Conservation (phyloP, 108 stramenopile species). For the Mayamaea pseudoterrestris region DNA sequence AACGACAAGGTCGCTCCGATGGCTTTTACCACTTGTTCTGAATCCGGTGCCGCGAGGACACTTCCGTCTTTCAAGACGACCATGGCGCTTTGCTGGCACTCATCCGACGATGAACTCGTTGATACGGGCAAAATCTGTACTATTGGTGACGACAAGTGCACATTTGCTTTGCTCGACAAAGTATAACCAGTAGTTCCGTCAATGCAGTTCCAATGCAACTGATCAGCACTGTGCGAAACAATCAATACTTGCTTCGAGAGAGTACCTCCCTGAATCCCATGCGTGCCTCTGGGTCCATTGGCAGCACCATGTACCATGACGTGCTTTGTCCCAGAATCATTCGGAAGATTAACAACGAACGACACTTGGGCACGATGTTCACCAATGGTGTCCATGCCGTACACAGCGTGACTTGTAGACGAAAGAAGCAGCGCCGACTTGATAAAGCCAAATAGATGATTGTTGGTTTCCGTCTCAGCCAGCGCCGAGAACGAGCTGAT, state of each 20-base stretch:
- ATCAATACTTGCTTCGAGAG: constrained; percentile 57
- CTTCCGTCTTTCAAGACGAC: constrained; percentile 45
- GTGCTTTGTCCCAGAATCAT: constrained; percentile 45
- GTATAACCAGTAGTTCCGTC: constrained; percentile 62
- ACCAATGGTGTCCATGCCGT: constrained; percentile 45
- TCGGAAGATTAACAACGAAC: constrained; percentile 50
- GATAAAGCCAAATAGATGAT: constrained; percentile 69
- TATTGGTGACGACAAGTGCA: constrained; percentile 26
- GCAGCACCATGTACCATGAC: constrained; percentile 65
- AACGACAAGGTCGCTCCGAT: constrained; percentile 21
- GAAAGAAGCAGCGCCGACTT: constrained; percentile 67
- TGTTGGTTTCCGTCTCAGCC: constrained; percentile 27
- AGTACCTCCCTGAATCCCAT: constrained; percentile 57
- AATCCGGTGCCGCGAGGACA: constrained; percentile 42
- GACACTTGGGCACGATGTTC: constrained; percentile 28
- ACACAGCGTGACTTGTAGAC: constrained; percentile 31
- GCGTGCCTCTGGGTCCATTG: constrained; percentile 31
- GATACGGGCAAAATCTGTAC: constrained; percentile 60
- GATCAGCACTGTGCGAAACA: not conserved
- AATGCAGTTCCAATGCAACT: constrained; percentile 58
- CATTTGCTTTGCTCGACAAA: constrained; percentile 26
- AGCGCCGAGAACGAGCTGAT: constrained; percentile 8
- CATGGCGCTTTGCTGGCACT: constrained; percentile 60
- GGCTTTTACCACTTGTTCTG: constrained; percentile 11
- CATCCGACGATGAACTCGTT: constrained; percentile 21